Evolutionary conservation across 306 rosid genomes (phyloP).

Genomic region (Cucurbita maxima): DNA sequence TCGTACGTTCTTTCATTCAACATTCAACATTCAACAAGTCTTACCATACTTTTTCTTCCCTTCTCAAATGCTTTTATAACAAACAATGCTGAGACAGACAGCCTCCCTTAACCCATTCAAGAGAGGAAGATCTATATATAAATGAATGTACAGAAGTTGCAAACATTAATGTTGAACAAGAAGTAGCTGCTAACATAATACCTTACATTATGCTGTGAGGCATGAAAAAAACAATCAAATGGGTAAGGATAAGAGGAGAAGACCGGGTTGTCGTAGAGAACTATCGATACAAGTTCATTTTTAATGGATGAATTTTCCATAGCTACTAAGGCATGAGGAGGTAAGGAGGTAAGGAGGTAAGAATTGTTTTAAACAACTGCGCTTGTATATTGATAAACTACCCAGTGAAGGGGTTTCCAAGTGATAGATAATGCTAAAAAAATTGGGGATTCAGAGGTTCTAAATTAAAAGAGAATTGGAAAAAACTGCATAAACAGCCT

Average conservation of each 20-base stretch:
- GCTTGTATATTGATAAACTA: background rate
- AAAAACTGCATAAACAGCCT: conserved; percentile 30
- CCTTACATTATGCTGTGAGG: background rate
- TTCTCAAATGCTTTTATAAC: too few species aligned
- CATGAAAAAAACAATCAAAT: background rate
- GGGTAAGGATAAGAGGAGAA: background rate
- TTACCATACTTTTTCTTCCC: too few species aligned
- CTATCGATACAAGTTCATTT: background rate
- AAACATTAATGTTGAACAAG: background rate
- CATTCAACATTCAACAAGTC: too few species aligned
- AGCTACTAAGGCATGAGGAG: background rate
- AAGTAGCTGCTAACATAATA: background rate
- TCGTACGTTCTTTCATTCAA: too few species aligned
- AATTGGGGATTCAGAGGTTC: conserved; percentile 4
- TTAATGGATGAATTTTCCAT: background rate
- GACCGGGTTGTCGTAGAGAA: background rate
- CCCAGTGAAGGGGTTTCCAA: conserved; percentile 7
- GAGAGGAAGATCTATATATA: background rate
- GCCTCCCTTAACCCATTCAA: too few species aligned
- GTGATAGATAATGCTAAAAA: conserved; percentile 28
- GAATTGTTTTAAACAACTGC: conserved; percentile 1
- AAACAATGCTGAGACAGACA: too few species aligned
- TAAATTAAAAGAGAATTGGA: conserved; percentile 4
- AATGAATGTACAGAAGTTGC: background rate
- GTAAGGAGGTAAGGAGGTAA: background rate